phyloP scores from a whole-genome alignment of 495 filamentous ascomycete genomes.

The Schizothecium vesticola region DNA sequence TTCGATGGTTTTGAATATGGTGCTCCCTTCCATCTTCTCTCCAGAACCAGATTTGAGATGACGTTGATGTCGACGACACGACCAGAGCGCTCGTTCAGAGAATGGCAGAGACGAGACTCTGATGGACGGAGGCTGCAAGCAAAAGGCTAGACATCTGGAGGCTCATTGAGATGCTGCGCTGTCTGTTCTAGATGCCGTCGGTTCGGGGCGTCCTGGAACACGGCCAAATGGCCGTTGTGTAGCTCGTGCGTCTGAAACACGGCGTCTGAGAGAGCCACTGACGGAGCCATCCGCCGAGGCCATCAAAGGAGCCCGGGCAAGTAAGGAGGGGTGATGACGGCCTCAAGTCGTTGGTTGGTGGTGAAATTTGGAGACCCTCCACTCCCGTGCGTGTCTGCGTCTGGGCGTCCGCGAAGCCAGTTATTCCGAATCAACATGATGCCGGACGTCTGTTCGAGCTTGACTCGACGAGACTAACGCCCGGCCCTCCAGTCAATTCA shows the following conservation, averaged over 20 bases:
- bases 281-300: background rate
- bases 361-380: background rate
- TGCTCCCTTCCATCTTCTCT: background rate
- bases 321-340: background rate
- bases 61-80: background rate
- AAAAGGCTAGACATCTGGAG: conserved; percentile 2
- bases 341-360: background rate
- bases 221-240: conserved; percentile 8
- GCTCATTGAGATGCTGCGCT: conserved; percentile 2
- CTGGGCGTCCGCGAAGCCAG: background rate
- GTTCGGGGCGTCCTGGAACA: conserved; percentile 8
- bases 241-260: conserved; percentile 14
- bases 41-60: background rate
- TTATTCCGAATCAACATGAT: background rate
- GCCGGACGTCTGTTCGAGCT: too few species aligned
- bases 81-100: background rate
- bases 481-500: background rate
- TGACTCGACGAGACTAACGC: background rate
- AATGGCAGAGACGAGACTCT: too few species aligned
- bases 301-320: background rate
- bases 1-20: background rate
- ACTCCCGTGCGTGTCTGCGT: background rate
- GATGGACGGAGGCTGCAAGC: background rate
- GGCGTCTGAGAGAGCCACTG: background rate
- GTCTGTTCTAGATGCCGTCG: background rate